Evolutionary conservation across 2,329 filamentous ascomycete species (phyloP).

Genomic region (Xylariales sp.): DNA sequence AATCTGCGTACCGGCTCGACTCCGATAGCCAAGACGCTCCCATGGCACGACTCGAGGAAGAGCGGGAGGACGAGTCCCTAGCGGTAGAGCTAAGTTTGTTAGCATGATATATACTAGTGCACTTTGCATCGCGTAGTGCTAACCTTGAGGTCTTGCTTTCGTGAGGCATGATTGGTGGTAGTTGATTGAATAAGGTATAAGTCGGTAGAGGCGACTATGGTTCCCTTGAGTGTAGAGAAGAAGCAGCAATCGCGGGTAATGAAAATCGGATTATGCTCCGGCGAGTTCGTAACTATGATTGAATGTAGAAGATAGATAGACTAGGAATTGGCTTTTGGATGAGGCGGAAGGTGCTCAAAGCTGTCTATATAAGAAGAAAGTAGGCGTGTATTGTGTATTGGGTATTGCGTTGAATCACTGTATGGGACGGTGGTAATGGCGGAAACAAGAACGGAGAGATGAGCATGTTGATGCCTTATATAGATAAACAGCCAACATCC

Average conservation of each 20-base stretch:
- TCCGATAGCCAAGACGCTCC: constrained; percentile 23
- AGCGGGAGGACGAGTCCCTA: constrained; percentile 15
- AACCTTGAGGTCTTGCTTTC: constrained; percentile 17
- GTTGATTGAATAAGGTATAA: not conserved
- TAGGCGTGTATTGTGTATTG: not conserved
- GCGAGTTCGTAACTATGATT: not conserved
- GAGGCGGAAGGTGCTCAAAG: not conserved
- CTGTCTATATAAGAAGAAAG: constrained; percentile 3
- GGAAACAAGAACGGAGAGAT: not conserved
- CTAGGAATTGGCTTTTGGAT: not conserved
- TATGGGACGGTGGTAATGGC: not conserved
- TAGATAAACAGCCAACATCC: not conserved
- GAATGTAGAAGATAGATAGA: not conserved
- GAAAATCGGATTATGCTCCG: not conserved
- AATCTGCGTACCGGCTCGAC: constrained; percentile 24
- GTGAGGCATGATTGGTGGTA: constrained; percentile 21
- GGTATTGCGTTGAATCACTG: not conserved
- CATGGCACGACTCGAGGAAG: not conserved
- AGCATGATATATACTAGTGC: constrained; percentile 15
- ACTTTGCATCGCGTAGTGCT: constrained; percentile 1
- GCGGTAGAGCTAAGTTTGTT: constrained; percentile 19
- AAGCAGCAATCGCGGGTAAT: not conserved
- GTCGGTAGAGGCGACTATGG: not conserved
- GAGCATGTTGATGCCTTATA: constrained; percentile 19
- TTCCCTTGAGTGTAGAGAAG: not conserved